Evolutionary conservation across 2,329 filamentous ascomycete genomes (phyloP), one percentile per base, ranked within the genome.

Genomic region (Orbilia ellipsospora): DNA sequence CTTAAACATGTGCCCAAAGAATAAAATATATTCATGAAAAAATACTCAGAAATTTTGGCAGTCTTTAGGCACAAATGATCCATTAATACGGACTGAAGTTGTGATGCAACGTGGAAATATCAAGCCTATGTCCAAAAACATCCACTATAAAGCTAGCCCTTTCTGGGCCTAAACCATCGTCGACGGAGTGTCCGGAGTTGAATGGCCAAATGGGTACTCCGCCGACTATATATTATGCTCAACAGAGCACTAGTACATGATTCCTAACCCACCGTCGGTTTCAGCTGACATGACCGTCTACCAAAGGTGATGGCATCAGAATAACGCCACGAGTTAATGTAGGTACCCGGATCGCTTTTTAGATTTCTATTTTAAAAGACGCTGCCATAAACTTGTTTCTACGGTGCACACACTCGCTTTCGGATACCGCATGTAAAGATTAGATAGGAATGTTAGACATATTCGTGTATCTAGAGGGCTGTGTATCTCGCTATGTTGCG

Each of bases 201-300:
- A 36, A 36, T 36, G 31, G 31, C 10, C 6, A 10, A 36, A 36
- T 36, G 31, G 31, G 31, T 36, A 6, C 31, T 7, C 31, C 31
- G 31, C 5, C 31, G 31, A 36, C 28, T 55, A 68, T 48, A 31
- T 48, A 20, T 26, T 60, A 26, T 31, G 23, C 16, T 60, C 51
- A 2, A 60, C 26, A 13, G 8, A 13, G 20, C 54, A 31, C 65
- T 62, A 61, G 57, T 45, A 48, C 61, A 18, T 36, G 23, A 16
- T 48, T 69, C 65, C 50, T 55, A 69, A 69, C 56, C 55, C 65
- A 45, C 56, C 56, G 36, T 50, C 13, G 8, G 65, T 69, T 69
- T 69, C 65, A 69, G 10, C 50, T 40, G 15, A 36, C 16, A 36
- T 23, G 18, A 2, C 5, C 31, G 31, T 36, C 31, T 36, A 36